Evolutionary conservation across 2,329 filamentous ascomycete species (phyloP).

Genomic region (Stromatinia cepivora): DNA sequence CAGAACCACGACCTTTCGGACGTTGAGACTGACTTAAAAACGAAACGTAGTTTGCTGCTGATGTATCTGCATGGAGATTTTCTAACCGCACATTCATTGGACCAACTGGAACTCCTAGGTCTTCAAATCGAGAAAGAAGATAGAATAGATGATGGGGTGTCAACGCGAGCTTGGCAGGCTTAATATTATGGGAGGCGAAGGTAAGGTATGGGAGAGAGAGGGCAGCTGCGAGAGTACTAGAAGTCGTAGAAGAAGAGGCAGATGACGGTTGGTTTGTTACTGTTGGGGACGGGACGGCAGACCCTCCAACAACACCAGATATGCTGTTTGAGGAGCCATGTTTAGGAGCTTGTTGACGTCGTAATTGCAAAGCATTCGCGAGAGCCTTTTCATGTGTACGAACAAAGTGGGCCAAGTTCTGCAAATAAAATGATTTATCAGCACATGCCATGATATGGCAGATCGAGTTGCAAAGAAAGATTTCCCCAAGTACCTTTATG

Average conservation of each 20-base stretch:
- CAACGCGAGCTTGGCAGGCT: conserved; percentile 86
- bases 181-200: conserved; percentile 81
- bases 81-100: conserved; percentile 96
- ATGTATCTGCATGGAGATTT: conserved; percentile 85
- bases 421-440: conserved; percentile 29
- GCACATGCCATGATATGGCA: conserved; percentile 21
- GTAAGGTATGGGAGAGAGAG: conserved; percentile 82
- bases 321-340: conserved; percentile 69
- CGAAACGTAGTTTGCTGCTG: conserved; percentile 90
- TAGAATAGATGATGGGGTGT: conserved; percentile 98
- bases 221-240: conserved; percentile 76
- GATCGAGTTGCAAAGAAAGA: neutral
- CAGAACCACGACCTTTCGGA: conserved; percentile 74
- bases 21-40: conserved; percentile 84
- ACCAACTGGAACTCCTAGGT: conserved; percentile 84
- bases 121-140: conserved; percentile 91
- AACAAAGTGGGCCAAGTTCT: conserved; percentile 96
- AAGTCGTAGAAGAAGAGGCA: conserved; percentile 61
- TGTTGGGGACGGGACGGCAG: conserved; percentile 42
- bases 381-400: conserved; percentile 96
- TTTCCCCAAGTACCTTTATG: conserved; percentile 65
- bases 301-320: conserved; percentile 55
- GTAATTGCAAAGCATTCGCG: conserved; percentile 89
- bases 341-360: conserved; percentile 67
- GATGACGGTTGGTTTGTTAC: conserved; percentile 63